Evolutionary conservation across 2,329 filamentous ascomycete species (phyloP).

Genomic region (Fusarium nurragi): DNA sequence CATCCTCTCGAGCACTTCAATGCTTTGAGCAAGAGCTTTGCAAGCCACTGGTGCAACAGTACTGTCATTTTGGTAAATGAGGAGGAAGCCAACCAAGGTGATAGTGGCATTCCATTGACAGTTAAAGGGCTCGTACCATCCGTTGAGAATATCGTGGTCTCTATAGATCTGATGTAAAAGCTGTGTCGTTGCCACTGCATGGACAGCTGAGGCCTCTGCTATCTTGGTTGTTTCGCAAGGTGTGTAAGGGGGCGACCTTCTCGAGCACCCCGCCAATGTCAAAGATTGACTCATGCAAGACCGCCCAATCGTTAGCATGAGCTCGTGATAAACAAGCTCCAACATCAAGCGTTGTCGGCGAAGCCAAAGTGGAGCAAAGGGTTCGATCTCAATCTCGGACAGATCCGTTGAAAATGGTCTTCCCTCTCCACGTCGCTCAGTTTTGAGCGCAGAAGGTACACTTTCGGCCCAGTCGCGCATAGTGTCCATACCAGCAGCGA

Average conservation of each 20-base stretch:
- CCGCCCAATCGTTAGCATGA: not conserved
- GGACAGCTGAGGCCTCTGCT: not conserved
- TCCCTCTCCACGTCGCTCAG: not conserved
- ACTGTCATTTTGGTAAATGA: fast-evolving
- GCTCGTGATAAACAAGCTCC: not conserved
- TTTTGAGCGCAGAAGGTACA: not conserved
- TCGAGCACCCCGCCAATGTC: no score
- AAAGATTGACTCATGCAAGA: not conserved
- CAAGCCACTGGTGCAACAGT: fast-evolving
- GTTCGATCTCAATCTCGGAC: not conserved
- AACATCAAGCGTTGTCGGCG: not conserved
- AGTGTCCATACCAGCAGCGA: not conserved
- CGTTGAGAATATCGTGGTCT: not conserved
- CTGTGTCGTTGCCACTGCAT: not conserved
- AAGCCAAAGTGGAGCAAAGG: not conserved
- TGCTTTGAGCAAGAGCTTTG: not conserved
- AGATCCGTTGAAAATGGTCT: not conserved
- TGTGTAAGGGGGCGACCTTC: fast-evolving
- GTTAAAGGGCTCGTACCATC: not conserved
- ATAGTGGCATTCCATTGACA: not conserved
- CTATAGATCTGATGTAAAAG: not conserved
- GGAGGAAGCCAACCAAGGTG: not conserved
- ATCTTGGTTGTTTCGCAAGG: not conserved
- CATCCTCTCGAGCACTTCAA: not conserved
- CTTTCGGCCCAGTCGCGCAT: not conserved